phyloP scores from a whole-genome alignment of 768 basidiomycete species.

The Paxillus rubicundulus region DNA sequence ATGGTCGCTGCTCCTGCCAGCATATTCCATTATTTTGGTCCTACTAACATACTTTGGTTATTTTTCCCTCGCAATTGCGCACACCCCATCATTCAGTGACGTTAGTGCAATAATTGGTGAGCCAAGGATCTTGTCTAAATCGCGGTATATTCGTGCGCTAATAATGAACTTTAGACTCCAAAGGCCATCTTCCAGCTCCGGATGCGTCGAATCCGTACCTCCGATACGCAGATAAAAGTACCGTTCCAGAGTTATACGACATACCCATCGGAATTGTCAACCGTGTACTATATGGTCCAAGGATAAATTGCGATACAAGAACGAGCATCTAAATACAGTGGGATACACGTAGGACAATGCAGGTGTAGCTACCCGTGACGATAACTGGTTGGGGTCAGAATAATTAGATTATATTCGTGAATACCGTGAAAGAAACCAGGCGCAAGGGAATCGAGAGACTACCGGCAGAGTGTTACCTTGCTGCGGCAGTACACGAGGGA shows the following conservation, averaged over 20 bases:
- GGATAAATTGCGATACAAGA: slow-evolving; percentile 14
- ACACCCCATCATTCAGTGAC: slow-evolving; percentile 69
- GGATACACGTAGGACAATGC: slow-evolving; percentile 10
- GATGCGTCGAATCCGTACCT: slow-evolving; percentile 44
- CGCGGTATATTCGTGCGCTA: slow-evolving; percentile 6
- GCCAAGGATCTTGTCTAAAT: slow-evolving; percentile 15
- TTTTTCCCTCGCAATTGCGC: slow-evolving; percentile 68
- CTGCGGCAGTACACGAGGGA: neutral
- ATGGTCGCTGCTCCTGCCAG: slow-evolving; percentile 81
- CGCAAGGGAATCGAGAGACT: neutral
- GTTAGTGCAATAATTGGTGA: slow-evolving; percentile 66
- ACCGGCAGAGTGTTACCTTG: neutral
- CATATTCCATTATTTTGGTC: slow-evolving; percentile 68
- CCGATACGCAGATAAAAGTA: slow-evolving; percentile 42
- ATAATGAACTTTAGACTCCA: slow-evolving; percentile 47
- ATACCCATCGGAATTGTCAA: slow-evolving; percentile 82
- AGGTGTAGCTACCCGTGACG: neutral
- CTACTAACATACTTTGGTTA: slow-evolving; percentile 78
- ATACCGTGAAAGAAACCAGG: slow-evolving; percentile 15
- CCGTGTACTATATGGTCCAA: slow-evolving; percentile 56
- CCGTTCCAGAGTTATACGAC: slow-evolving; percentile 71
- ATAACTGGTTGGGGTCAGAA: neutral
- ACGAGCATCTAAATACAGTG: slow-evolving; percentile 16
- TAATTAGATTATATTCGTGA: slow-evolving; percentile 11
- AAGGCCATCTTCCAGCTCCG: slow-evolving; percentile 47